These are phyloP conservation scores for Fusarium neocosmosporiellum DNA, from an alignment of 2,329 filamentous ascomycete genomes.

Conservation along the genomic window DNA sequence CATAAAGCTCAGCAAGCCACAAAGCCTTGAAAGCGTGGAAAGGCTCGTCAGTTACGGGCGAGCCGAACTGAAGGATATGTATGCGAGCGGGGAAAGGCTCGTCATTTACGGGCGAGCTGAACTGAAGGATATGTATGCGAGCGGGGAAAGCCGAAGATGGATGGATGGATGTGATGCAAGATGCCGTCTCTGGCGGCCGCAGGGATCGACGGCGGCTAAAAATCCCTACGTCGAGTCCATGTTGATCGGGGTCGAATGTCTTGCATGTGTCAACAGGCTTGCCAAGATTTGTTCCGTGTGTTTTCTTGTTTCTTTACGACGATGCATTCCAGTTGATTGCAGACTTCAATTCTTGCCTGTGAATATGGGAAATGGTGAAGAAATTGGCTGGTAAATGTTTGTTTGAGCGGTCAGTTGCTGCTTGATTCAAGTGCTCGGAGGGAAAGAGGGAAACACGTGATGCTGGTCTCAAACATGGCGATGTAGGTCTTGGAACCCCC, in stretches of 20 bases:
- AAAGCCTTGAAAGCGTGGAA: background rate
- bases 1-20: constrained; percentile 30
- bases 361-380: background rate
- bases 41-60: background rate
- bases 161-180: background rate
- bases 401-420: background rate
- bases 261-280: background rate
- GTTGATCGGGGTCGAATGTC: background rate
- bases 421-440: background rate
- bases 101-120: background rate
- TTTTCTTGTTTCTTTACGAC: background rate
- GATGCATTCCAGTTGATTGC: background rate
- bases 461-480: background rate
- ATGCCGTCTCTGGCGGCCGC: background rate
- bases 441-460: background rate
- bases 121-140: background rate
- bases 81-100: background rate
- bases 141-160: background rate
- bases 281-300: background rate
- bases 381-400: background rate
- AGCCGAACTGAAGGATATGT: background rate
- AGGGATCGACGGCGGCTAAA: background rate
- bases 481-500: background rate
- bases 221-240: background rate
- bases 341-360: background rate